phyloP scores from a whole-genome alignment of 768 basidiomycete genomes.

The Phlebiopsis gigantea region DNA sequence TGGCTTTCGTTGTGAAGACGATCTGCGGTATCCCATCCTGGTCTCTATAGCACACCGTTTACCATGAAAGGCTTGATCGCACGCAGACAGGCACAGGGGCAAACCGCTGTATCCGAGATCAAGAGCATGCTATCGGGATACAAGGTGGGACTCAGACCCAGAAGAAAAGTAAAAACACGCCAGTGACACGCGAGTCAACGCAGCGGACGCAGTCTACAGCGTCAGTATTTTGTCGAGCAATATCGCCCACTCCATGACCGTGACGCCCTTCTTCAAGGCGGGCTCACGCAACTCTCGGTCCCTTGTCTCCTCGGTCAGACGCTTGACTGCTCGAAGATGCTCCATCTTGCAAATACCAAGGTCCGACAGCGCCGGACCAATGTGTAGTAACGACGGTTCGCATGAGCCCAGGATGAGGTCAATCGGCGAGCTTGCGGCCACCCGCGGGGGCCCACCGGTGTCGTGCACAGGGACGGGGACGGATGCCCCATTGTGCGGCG shows the following conservation, averaged over 20 bases:
- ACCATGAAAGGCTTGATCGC: not conserved
- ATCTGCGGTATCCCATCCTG: not conserved
- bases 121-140: not conserved
- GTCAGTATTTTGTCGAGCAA: slow-evolving; percentile 58
- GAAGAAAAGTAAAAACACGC: not conserved
- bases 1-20: slow-evolving; percentile 69
- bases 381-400: slow-evolving; percentile 60
- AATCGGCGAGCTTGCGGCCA: slow-evolving; percentile 37
- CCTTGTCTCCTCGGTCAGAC: slow-evolving; percentile 59
- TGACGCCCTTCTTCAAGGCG: slow-evolving; percentile 62
- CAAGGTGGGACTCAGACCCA: not conserved
- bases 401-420: slow-evolving; percentile 56
- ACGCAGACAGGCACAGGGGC: not conserved
- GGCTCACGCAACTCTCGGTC: slow-evolving; percentile 68
- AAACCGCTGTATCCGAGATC: not conserved
- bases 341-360: slow-evolving; percentile 57
- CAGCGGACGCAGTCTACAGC: slow-evolving; percentile 16
- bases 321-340: slow-evolving; percentile 57
- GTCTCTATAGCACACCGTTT: not conserved
- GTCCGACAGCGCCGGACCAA: slow-evolving; percentile 47
- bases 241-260: slow-evolving; percentile 76
- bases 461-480: slow-evolving; percentile 12
- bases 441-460: slow-evolving; percentile 19
- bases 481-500: slow-evolving; percentile 12
- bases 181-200: not conserved